Percentiles rank a stretch among this genome's conserved stretches.
phyloP scores from a whole-genome alignment of 163 green algal species.

The Trebouxiophyceae sp. region DNA sequence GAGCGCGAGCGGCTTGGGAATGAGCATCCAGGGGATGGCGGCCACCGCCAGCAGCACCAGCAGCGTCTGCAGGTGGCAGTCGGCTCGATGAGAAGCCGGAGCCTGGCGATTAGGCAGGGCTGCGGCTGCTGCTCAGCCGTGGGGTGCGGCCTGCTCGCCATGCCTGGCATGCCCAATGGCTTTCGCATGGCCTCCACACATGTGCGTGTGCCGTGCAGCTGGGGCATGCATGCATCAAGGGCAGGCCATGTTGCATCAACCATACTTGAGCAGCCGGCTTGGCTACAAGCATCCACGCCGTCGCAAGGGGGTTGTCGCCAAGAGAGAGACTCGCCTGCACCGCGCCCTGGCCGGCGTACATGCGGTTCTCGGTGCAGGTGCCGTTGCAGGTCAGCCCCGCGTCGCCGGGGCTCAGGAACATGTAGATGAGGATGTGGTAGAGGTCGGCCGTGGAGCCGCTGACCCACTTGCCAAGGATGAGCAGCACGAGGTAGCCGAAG shows the following conservation, averaged over 20 bases:
- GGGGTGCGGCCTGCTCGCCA: too few species aligned
- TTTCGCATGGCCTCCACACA: too few species aligned
- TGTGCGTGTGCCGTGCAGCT: too few species aligned
- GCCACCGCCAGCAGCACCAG: slow-evolving; percentile 80
- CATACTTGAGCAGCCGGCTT: too few species aligned
- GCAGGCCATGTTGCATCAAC: too few species aligned
- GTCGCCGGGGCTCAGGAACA: slow-evolving; percentile 86
- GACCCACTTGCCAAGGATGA: slow-evolving; percentile 97
- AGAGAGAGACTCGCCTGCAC: slow-evolving; percentile 46
- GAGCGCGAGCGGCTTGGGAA: slow-evolving; percentile 96
- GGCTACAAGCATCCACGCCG: too few species aligned
- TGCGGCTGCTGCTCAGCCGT: too few species aligned
- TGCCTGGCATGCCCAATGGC: too few species aligned
- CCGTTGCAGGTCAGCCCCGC: slow-evolving; percentile 34
- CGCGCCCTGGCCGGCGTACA: slow-evolving; percentile 69
- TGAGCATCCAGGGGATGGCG: slow-evolving; percentile 92
- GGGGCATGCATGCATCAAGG: too few species aligned
- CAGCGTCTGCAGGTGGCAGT: slow-evolving; percentile 69
- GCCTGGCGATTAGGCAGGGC: too few species aligned
- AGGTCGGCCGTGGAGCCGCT: slow-evolving; percentile 81
- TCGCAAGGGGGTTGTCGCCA: too few species aligned
- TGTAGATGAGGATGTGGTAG: slow-evolving; percentile 99
- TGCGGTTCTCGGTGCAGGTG: slow-evolving; percentile 60
- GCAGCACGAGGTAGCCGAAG: slow-evolving; percentile 95
- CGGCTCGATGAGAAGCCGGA: too few species aligned